Evolutionary conservation across 352 stramenopile species (phyloP), one percentile per base, ranked within the genome.

Genomic region (Achlya hypogyna): DNA sequence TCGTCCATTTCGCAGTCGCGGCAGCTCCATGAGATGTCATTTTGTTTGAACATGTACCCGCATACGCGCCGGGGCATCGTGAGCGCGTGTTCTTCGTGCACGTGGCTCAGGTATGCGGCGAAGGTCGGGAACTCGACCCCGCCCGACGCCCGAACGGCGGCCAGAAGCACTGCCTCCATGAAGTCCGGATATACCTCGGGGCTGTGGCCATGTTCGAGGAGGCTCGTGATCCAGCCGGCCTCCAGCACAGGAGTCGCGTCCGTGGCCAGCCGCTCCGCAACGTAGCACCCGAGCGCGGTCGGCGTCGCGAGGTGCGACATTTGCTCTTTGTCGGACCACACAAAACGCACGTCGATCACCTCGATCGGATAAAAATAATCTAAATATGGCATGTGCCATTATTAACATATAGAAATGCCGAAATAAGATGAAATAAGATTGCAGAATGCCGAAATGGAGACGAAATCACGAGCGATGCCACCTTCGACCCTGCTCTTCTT

Each of bases 11-110:
- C 94, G 74, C 97, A 99, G 63, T 95, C 98, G 43, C 95, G 89
- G 81, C 97, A 99, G 72, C 98, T 99, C 90, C 98, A 99, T 23
- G 95, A 94, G 72, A 99, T 98, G 78, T 99, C 96, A 58, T 97
- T 96, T 5, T 91, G 81, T 65, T 97, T 85, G 72, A 99, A 99
- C 29, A 98, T 78, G 75, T 98, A 98, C 20, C 96, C 96, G 72
- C 96, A 99, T 0, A 77, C 75, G 31, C 74, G 81, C 45, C 78
- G 76, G 45, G 82, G 76, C 65, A 27, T 35, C 25, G 29, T 31
- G 23, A 49, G 60, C 27, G 10, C 31, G 23, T 63, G 63, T 20
- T 51, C 34, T 49, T 34, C 40, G 31, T 69, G 63, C 10, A 63
- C 20, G 32, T 69, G 28, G 14, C 53, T 4, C 60, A 63, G 25